A percentile compares a stretch with the other conserved stretches of the same genome.
Evolutionary conservation across 352 stramenopile genomes (phyloP).

Genomic region (Phytophthora macrochlamydospora): DNA sequence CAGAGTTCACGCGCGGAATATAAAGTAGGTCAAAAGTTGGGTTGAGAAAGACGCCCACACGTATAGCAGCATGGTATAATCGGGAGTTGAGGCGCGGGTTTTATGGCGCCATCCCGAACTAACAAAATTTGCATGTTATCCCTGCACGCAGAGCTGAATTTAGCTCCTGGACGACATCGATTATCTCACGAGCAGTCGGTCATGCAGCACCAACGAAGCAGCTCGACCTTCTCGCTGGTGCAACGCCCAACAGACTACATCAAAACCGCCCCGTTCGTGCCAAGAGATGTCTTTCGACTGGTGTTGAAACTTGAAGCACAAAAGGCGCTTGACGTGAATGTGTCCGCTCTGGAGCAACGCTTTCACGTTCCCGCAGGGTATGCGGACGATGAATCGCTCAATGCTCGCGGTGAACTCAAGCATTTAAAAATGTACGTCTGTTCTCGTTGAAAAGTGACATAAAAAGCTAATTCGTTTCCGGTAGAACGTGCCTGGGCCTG

Average conservation of each 20-base stretch:
- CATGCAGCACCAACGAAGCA: constrained; percentile 16
- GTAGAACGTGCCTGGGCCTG: constrained; percentile 55
- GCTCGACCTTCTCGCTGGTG: constrained; percentile 12
- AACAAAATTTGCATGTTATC: no score
- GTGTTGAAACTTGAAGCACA: constrained; percentile 66
- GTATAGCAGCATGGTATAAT: no score
- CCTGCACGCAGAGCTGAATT: no score
- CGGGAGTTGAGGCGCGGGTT: no score
- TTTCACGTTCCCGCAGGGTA: constrained; percentile 62
- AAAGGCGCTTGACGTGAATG: constrained; percentile 60
- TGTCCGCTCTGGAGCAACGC: constrained; percentile 51
- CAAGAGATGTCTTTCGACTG: constrained; percentile 73
- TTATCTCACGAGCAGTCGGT: no score
- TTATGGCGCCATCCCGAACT: no score
- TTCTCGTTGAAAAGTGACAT: background rate
- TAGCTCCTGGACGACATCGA: no score
- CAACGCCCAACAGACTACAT: constrained; percentile 9
- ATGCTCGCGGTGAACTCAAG: constrained; percentile 32
- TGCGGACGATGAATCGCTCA: constrained; percentile 41
- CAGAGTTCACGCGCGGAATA: no score
- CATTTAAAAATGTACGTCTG: constrained; percentile 30
- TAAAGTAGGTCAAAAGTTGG: no score
- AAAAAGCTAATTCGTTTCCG: no score
- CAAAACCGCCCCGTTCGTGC: constrained; percentile 46
- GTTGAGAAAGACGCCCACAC: no score